Conservation (phyloP, 192 early-diverging fungal species). For the Mortierella antarctica region DNA sequence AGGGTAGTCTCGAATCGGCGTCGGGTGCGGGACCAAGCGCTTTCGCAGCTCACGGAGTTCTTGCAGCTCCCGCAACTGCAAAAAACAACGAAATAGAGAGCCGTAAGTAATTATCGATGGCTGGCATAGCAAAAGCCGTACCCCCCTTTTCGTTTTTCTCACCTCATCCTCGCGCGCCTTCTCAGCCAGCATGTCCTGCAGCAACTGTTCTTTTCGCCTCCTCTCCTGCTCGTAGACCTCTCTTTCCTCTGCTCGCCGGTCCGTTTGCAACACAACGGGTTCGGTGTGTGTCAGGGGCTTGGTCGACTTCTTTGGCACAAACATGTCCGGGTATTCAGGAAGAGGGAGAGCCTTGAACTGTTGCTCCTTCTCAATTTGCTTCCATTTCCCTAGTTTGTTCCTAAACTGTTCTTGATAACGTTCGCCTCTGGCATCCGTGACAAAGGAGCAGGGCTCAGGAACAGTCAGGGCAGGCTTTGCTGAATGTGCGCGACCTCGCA, state of each 20-base stretch:
- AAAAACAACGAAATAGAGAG: neutral
- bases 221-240: slow-evolving; percentile 63
- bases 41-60: slow-evolving; percentile 25
- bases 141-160: neutral
- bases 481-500: neutral
- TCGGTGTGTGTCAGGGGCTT: slow-evolving; percentile 67
- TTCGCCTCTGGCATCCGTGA: slow-evolving; percentile 61
- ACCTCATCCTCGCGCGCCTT: slow-evolving; percentile 48
- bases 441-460: slow-evolving; percentile 69
- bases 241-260: slow-evolving; percentile 66
- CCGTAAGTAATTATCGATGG: neutral
- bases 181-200: slow-evolving; percentile 22
- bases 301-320: slow-evolving; percentile 65
- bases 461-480: slow-evolving; percentile 56
- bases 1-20: slow-evolving; percentile 37
- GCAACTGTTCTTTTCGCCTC: slow-evolving; percentile 20
- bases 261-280: slow-evolving; percentile 58
- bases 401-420: slow-evolving; percentile 54
- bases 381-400: slow-evolving; percentile 54
- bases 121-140: neutral
- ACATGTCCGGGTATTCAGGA: slow-evolving; percentile 53
- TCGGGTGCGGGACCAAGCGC: slow-evolving; percentile 22
- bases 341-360: slow-evolving; percentile 68
- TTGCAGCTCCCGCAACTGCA: slow-evolving; percentile 4
- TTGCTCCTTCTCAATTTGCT: slow-evolving; percentile 38